Conservation (phyloP, 2,329 filamentous ascomycete genomes). For the Plenodomus biglobosus region DNA sequence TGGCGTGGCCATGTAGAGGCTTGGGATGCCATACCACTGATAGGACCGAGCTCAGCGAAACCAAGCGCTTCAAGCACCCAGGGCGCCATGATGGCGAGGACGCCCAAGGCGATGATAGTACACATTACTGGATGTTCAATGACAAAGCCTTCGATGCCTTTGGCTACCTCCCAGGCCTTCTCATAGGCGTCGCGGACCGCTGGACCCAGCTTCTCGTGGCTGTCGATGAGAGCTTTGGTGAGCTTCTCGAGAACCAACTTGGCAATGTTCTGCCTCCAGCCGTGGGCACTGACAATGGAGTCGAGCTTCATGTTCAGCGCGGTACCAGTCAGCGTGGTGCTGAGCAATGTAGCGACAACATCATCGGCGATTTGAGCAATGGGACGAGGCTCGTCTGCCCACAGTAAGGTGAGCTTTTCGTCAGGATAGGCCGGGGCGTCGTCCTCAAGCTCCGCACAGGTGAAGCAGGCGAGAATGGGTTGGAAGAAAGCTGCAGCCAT, state of each 20-base stretch:
- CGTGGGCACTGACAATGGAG: constrained; percentile 22
- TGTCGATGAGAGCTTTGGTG: constrained; percentile 23
- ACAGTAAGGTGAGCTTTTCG: constrained; percentile 18
- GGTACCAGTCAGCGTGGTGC: constrained; percentile 16
- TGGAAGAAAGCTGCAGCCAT: constrained; percentile 13
- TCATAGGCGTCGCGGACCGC: constrained; percentile 28
- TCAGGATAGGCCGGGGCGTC: constrained; percentile 1
- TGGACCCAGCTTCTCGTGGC: constrained; percentile 26
- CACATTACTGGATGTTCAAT: constrained; percentile 32
- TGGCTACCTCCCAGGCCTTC: constrained; percentile 24
- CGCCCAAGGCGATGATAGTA: constrained; percentile 35
- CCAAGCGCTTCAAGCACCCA: constrained; percentile 36
- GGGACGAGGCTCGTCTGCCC: constrained; percentile 1
- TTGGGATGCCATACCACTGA: constrained; percentile 34
- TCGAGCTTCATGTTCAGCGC: constrained; percentile 27
- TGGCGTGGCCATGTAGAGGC: too few relatives aligned
- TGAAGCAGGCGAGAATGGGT: constrained; percentile 15
- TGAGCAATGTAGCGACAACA: constrained; percentile 21
- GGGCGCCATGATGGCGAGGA: constrained; percentile 32
- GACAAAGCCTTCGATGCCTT: constrained; percentile 30
- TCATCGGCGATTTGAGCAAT: constrained; percentile 19
- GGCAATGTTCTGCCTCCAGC: constrained; percentile 38
- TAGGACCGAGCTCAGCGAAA: constrained; percentile 34
- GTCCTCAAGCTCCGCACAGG: constrained; percentile 4
- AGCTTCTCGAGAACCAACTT: constrained; percentile 32